A percentile compares a stretch with the other conserved stretches of the same genome.
Conservation (phyloP, 257 asterid species). For the Misopates orontium region DNA sequence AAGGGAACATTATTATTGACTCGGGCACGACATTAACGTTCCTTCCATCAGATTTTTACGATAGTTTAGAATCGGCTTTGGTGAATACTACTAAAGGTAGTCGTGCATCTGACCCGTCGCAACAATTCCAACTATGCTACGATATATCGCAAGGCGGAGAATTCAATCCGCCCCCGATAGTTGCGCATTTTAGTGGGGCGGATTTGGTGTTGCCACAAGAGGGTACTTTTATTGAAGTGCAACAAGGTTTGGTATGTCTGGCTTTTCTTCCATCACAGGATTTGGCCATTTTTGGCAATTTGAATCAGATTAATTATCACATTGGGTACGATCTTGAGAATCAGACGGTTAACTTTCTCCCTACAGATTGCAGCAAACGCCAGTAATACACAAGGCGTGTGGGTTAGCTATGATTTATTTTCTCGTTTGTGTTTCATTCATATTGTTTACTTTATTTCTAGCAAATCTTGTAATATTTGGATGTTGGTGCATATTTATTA, state of each 20-base stretch:
- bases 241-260: conserved; percentile 41
- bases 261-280: conserved; percentile 29
- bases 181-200: conserved; percentile 46
- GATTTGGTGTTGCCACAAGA: conserved; percentile 39
- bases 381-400: too few species aligned
- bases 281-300: conserved; percentile 46
- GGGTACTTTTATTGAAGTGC: conserved; percentile 41
- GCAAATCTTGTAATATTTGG: too few species aligned
- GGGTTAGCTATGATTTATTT: too few species aligned
- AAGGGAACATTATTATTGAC: conserved; percentile 58
- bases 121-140: conserved; percentile 38
- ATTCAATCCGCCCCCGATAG: conserved; percentile 27
- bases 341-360: conserved; percentile 33
- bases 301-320: conserved; percentile 43
- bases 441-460: too few species aligned
- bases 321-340: conserved; percentile 56
- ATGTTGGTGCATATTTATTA: too few species aligned
- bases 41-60: conserved; percentile 34
- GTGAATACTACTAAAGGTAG: conserved; percentile 12
- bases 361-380: conserved; percentile 45
- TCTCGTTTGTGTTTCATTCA: too few species aligned
- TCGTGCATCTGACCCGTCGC: conserved; percentile 14
- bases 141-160: not conserved
- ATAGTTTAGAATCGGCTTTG: conserved; percentile 24
- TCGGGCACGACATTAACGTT: conserved; percentile 60